phyloP scores from a whole-genome alignment of 805 yeast species.

The Candida sanyiensis region DNA sequence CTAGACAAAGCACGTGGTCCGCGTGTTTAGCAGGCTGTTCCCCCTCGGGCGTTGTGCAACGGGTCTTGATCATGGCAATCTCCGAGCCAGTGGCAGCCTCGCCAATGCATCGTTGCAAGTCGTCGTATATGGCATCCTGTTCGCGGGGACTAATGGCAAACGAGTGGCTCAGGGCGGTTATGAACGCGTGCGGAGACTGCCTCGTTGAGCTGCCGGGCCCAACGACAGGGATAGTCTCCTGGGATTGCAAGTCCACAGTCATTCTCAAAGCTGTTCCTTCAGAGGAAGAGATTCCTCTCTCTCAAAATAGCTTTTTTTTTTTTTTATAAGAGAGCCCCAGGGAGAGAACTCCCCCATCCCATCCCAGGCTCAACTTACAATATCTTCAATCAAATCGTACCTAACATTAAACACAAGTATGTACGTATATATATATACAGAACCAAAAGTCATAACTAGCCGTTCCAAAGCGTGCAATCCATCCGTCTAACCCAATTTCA shows the following conservation, averaged over 20 bases:
- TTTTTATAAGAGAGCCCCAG: too few species aligned
- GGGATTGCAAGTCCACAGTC: too few species aligned
- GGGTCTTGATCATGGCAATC: constrained; percentile 16
- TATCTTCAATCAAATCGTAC: too few species aligned
- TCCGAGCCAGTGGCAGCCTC: not conserved
- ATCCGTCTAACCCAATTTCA: not conserved
- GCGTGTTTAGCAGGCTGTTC: constrained; percentile 1
- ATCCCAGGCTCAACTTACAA: too few species aligned
- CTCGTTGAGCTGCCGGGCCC: not conserved
- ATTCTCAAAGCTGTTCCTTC: too few species aligned
- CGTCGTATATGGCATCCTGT: not conserved
- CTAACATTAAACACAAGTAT: too few species aligned
- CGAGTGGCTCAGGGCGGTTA: not conserved
- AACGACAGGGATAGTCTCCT: too few species aligned
- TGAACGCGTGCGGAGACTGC: not conserved
- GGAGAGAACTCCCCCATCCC: too few species aligned
- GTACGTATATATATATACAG: too few species aligned
- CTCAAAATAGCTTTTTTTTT: too few species aligned
- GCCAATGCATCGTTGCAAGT: not conserved
- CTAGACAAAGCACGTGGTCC: constrained; percentile 32
- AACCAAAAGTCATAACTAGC: not conserved
- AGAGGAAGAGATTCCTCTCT: too few species aligned
- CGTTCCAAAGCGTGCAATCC: not conserved
- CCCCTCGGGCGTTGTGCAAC: constrained; percentile 6
- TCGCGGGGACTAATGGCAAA: not conserved